phyloP scores from a whole-genome alignment of 345 rosid species.

The Alliaria petiolata region DNA sequence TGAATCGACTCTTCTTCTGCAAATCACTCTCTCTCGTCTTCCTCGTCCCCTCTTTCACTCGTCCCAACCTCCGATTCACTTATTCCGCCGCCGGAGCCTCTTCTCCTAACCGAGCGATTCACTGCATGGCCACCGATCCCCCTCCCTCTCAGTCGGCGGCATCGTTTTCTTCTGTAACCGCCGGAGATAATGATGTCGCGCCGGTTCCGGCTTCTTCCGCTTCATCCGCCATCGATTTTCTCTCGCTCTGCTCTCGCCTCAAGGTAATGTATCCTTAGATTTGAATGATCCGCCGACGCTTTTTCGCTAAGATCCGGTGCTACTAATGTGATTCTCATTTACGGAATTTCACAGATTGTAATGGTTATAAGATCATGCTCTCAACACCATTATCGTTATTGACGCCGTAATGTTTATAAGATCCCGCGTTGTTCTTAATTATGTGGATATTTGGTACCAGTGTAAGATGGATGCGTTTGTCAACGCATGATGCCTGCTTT shows the following conservation, averaged over 20 bases:
- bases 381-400: neutral
- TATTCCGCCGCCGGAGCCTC: conserved; percentile 29
- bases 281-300: neutral
- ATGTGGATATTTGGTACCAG: neutral
- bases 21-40: conserved; percentile 43
- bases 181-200: conserved; percentile 28
- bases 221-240: conserved; percentile 80
- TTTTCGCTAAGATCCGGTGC: neutral
- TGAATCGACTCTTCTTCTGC: conserved; percentile 45
- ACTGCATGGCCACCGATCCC: conserved; percentile 44
- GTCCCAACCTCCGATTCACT: conserved; percentile 37
- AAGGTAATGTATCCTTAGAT: conserved; percentile 45
- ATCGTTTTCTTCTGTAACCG: conserved; percentile 21
- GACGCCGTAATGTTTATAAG: neutral
- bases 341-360: neutral
- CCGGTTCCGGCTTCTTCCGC: conserved; percentile 35
- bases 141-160: conserved; percentile 41
- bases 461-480: neutral
- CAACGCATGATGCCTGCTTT: neutral
- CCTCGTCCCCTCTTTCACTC: conserved; percentile 43
- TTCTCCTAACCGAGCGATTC: conserved; percentile 27
- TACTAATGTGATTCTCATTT: neutral
- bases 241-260: conserved; percentile 85
- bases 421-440: neutral
- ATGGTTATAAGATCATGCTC: neutral